Evolutionary conservation across 1,284 basidiomycete genomes (phyloP).

Genomic region (Gomphus bonarii): DNA sequence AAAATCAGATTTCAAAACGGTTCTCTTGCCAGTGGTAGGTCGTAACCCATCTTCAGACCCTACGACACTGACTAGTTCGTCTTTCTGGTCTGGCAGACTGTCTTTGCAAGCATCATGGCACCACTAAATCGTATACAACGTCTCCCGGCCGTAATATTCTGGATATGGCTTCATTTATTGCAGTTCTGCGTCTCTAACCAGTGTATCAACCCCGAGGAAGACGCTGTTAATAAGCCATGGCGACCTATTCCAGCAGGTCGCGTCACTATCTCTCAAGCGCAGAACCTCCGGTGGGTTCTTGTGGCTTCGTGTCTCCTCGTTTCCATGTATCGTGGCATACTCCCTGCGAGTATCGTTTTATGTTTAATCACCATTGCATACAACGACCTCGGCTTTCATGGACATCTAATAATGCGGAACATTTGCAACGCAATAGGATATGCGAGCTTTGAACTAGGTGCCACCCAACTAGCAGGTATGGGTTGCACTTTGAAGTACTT

Average conservation of each 20-base stretch:
- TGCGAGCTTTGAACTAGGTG: constrained; percentile 18
- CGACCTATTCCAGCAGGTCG: constrained; percentile 26
- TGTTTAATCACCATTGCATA: constrained; percentile 23
- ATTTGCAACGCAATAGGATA: constrained; percentile 26
- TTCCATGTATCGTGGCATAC: constrained; percentile 18
- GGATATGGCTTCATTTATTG: constrained; percentile 35
- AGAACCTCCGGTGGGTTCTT: constrained; percentile 21
- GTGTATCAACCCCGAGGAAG: constrained; percentile 21
- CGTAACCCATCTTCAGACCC: not conserved
- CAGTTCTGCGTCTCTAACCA: constrained; percentile 35
- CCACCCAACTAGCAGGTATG: constrained; percentile 13
- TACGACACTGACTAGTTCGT: not conserved
- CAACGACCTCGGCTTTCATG: constrained; percentile 25
- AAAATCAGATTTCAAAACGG: constrained; percentile 13
- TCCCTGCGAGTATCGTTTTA: constrained; percentile 24
- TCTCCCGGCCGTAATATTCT: constrained; percentile 20
- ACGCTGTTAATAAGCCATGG: constrained; percentile 26
- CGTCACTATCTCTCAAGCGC: constrained; percentile 18
- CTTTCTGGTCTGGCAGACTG: constrained; percentile 18
- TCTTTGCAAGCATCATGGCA: constrained; percentile 24
- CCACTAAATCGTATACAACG: constrained; percentile 17
- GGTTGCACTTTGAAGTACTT: not conserved
- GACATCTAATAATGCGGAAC: constrained; percentile 26
- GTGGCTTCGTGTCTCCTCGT: constrained; percentile 19
- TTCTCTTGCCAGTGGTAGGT: constrained; percentile 11